A percentile compares a stretch with the other conserved stretches of the same genome.
Conservation (phyloP, 2,329 filamentous ascomycete genomes). For the Fusarium clavum region DNA sequence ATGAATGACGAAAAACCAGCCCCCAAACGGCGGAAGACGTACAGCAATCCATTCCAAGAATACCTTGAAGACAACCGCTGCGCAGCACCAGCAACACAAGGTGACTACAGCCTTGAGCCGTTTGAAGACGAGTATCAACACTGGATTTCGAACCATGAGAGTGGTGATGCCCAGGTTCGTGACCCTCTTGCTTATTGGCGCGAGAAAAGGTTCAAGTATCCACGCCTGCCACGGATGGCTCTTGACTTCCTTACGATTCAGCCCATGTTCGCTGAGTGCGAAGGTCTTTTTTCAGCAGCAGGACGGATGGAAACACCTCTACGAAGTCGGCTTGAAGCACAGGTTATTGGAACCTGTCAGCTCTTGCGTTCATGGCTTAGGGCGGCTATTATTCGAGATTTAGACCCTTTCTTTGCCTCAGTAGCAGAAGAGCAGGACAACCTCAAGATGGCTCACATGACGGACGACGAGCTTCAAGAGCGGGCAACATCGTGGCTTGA, state of each 20-base stretch:
- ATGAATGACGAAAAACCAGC: no score
- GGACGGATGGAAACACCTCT: conserved; percentile 2
- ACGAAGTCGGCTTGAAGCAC: background rate
- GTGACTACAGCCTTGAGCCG: no score
- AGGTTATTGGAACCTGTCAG: background rate
- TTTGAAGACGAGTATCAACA: no score
- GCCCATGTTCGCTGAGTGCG: conserved; percentile 25
- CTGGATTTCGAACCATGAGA: background rate
- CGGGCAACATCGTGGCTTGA: no score
- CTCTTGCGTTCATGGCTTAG: background rate
- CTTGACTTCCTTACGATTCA: conserved; percentile 25
- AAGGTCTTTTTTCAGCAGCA: conserved; percentile 24
- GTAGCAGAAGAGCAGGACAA: no score
- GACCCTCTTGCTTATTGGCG: conserved; percentile 22
- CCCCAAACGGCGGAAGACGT: background rate
- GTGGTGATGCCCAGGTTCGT: background rate
- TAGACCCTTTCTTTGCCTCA: no score
- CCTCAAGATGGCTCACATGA: no score
- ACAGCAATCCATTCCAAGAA: background rate
- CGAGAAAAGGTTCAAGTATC: conserved; percentile 10
- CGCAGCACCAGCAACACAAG: no score
- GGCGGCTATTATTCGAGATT: background rate
- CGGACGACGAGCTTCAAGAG: no score
- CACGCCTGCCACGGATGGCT: conserved; percentile 19
- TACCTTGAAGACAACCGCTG: no score